Evolutionary conservation across 345 rosid species (phyloP), one percentile per base, ranked within the genome.

Genomic region (Luvunga scandens): DNA sequence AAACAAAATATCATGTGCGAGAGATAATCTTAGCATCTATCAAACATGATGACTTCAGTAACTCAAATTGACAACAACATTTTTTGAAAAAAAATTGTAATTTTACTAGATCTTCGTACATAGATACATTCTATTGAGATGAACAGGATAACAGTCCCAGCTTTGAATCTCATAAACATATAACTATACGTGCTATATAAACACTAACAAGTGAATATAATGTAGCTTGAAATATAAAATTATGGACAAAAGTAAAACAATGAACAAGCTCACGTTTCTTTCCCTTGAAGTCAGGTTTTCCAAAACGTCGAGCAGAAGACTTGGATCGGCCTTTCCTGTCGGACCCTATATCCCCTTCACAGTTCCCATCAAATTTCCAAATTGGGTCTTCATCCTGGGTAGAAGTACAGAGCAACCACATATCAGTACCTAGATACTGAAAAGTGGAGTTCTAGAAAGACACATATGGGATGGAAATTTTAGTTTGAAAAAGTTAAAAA

Each of bases 181-280:
- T 19, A 25, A 39, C 18, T 4, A 62, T 24, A 39, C 62, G 18
- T 27, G 8, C 55, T 56, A n/a, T 56, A 72, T 8, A 34, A 39
- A 12, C 22, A 36, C 9, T 27, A 42, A 62, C 5, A 74, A 27
- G 63, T 38, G 36, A 39, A 21, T 3, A 2, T 63, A 5, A 0
- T 9, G 7, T 38, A n/a, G 48, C 24, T 31, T 39, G 1, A 16
- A 69, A 60, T 48, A 34, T 42, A 61, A 18, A 34, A 33, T 4
- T 30, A 27, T 22, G 77, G 66, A 24, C 30, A 69, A 16, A 53
- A 24, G 39, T 50, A 30, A 70, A 50, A 27, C 13, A 38, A 71
- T 12, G 45, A 69, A 79, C 33, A 68, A 50, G 72, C 90, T 88
- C 78, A 88, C 89, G 77, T 75, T 85, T 90, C 75, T 60, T 76